Evolutionary conservation across 2,329 filamentous ascomycete species (phyloP), one percentile per base, ranked within the genome.

Genomic region (Leptographium flavum): DNA sequence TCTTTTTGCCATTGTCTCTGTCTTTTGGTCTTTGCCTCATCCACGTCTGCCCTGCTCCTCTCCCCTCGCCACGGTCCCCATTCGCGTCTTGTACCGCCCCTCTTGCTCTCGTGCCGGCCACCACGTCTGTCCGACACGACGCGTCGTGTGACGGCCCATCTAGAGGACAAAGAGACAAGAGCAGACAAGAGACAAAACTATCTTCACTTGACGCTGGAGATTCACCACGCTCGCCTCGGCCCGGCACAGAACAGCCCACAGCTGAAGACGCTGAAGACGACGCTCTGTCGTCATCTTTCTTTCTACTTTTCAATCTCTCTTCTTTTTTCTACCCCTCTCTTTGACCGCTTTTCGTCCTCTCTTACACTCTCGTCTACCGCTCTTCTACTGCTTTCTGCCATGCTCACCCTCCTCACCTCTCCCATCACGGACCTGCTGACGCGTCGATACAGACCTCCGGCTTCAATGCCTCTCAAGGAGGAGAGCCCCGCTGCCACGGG

Each of bases 381-480:
- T 23, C n/a, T 17, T 5, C 40, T 25, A 27, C 14, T 10, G 19
- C n/a, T n/a, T 22, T 22, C 21, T 9, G 17, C 28, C 38, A 46
- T 42, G 31, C 22, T 42, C 17, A 37, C 38, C n/a, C 15, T 46
- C 4, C 32, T 42, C 39, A 23, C 43, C 11, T n/a, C 43, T 15
- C 25, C 47, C 17, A 17, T 41, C n/a, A 32, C 35, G 15, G 41
- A 44, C n/a, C 14, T 46, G 42, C 50, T 52, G 42, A 52, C 50
- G 46, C 45, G 33, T 42, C 41, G 22, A 32, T 9, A 45, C 43
- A 52, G 49, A 33, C 45, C 43, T 19, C 25, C 42, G 19, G 38
- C 39, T 22, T 35, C 22, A 15, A 47, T 47, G 43, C 27, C 47
- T 28, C 30, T 51, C 30, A 52, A 51, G 41, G 49, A 52, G 43